Percentiles rank a stretch among this genome's conserved stretches.
Conservation (phyloP, 306 rosid species). For the Medicago arabica region DNA sequence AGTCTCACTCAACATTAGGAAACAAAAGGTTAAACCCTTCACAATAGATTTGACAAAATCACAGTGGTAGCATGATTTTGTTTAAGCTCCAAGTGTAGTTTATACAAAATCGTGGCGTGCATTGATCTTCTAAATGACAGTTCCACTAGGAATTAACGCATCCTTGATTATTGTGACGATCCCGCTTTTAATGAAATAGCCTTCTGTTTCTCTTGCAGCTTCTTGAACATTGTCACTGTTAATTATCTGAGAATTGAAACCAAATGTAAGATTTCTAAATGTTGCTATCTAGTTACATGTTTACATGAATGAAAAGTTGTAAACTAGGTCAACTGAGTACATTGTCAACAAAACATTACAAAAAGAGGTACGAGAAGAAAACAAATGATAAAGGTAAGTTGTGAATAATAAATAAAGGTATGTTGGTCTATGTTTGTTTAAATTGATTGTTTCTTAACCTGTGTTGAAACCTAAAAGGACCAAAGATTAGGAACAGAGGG, state of each 20-base stretch:
- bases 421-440: too few species aligned
- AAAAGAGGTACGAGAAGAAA: neutral
- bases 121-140: constrained; percentile 56
- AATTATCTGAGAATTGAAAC: constrained; percentile 67
- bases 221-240: constrained; percentile 87
- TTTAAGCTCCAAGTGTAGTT: neutral
- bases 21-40: neutral
- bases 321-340: neutral
- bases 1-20: constrained; percentile 15
- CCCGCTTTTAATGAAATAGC: constrained; percentile 96
- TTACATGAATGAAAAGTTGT: neutral
- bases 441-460: too few species aligned
- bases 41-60: neutral
- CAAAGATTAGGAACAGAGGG: too few species aligned
- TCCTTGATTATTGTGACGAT: constrained; percentile 95
- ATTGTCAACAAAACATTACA: neutral
- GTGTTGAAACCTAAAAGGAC: too few species aligned
- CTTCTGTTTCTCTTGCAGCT: constrained; percentile 98
- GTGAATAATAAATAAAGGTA: too few species aligned
- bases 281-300: neutral
- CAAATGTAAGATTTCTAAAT: constrained; percentile 20
- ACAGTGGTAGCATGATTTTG: too few species aligned
- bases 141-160: constrained; percentile 91
- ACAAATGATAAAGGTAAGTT: too few species aligned
- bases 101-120: neutral